Evolutionary conservation across 257 asterid genomes (phyloP), one percentile per base, ranked within the genome.

Genomic region (Echites panduratus): DNA sequence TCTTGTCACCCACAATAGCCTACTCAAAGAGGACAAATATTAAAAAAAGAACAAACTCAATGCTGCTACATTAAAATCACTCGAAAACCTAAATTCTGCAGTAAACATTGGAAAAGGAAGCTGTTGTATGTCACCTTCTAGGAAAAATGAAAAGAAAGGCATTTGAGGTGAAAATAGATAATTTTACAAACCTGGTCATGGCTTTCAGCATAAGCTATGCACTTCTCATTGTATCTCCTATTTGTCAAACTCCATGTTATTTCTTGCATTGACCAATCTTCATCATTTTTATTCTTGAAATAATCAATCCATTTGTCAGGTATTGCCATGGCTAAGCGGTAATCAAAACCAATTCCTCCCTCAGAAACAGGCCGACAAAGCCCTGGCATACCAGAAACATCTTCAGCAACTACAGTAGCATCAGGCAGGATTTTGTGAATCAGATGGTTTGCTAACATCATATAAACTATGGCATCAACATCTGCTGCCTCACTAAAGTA

Each of bases 311-410:
- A 94, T 86, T 83, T 88, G 79, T 94, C 99, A n/a, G 99, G 99
- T 72, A 94, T 84, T 63, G 95, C 98, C 99, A 94, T 94, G 45
- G 99, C 97, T 66, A 94, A 87, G 64, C 98, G 97, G 81, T 87
- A 94, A 82, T 89, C 96, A 83, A 91, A 94, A 80, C 99, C 98
- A 68, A 86, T 83, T 59, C 99, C 99, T 35, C 98, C 98, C 73
- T 94, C 98, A 27, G 87, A 83, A 45, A 87, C 93, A 48, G 87
- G 90, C 49, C 92, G 86, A 61, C 99, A 81, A 74, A 94, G 89
- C 69, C 98, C 99, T 24, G 99, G 99, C 95, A 89, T 89, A 50
- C 98, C 99, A 69, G 99, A 94, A 75, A 94, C 98, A 84, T 94
- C 99, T 84, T 94, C 99, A 54, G 99, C 99, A 61, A 94, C 74